Base-by-base conservation (phyloP, 208 protist species). In the Leishmania major region DNA sequence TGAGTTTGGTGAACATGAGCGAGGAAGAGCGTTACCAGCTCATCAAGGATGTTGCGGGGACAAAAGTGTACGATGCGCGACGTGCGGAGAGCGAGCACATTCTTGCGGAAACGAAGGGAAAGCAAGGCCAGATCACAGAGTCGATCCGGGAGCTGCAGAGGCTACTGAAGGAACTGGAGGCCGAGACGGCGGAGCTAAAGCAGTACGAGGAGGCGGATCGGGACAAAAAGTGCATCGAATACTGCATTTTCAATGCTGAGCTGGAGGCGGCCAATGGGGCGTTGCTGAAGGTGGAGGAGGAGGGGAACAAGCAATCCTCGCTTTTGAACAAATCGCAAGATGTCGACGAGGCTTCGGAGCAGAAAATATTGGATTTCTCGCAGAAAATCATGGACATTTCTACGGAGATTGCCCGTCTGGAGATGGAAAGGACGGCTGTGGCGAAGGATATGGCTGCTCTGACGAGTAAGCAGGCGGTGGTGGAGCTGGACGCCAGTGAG, bases 21-120 rank as follows among this genome's bases (percentile, higher is more conserved):
- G 99, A 99, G 71, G 85, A 93, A 10, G 96, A 99, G 28, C 89
- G 99, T 13, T 97, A 99, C 25, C 92, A 98, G 49, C 85, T 99
- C 57, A 96, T 99, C 70, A 99, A 99, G 84, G 99, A 99, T 76
- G 97, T 99, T 0, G 99, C 99, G 0, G 99, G 99, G 37, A 99
- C 99, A 4, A 96, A 96, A 69, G 98, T 99, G 19, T 99, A 99
- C 86, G 99, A 99, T 73, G 88, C 98, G 35, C 88, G 97, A 13
- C 93, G 98, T 11, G 86, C 79, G 28, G 98, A 99, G 82, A 99
- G 94, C 64, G 71, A 98, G 35, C 93, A 94, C 47, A 98, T 99
- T 73, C 92, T 99, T 72, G 84, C 88, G 1, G 99, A 99, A 37
- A 98, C 98, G 1, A 85, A 89, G 72, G 80, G 47, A 22, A 97